Evolutionary conservation across 1,284 basidiomycete species (phyloP).

Genomic region (Phlebopus sp.): DNA sequence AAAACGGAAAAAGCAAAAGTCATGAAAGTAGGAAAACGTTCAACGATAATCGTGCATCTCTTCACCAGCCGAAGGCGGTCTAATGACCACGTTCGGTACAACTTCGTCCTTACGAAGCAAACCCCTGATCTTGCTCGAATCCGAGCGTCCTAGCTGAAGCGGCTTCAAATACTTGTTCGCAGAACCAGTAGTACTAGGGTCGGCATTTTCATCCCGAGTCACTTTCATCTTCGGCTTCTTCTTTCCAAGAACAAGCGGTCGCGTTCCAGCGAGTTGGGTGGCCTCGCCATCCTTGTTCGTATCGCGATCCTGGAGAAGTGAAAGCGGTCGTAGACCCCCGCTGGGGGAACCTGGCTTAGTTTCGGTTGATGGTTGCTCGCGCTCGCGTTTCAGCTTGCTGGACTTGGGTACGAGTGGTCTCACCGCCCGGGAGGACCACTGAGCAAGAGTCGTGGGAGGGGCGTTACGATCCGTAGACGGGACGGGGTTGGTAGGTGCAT

Average conservation of each 20-base stretch:
- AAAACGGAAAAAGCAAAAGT: background rate
- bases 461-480: constrained; percentile 27
- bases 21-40: background rate
- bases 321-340: constrained; percentile 55
- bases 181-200: constrained; percentile 32
- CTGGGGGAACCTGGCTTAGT: constrained; percentile 36
- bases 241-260: constrained; percentile 54
- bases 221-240: constrained; percentile 41
- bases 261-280: constrained; percentile 35
- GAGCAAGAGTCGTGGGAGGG: constrained; percentile 36
- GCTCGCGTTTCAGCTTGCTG: constrained; percentile 38
- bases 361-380: constrained; percentile 34
- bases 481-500: constrained; percentile 3
- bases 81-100: constrained; percentile 44
- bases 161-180: constrained; percentile 48
- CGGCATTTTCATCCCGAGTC: constrained; percentile 44
- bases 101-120: constrained; percentile 40
- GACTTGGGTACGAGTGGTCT: constrained; percentile 51
- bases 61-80: constrained; percentile 39
- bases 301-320: constrained; percentile 60
- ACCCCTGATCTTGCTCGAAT: constrained; percentile 58
- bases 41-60: constrained; percentile 12
- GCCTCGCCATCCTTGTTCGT: constrained; percentile 32
- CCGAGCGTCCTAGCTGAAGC: constrained; percentile 54
- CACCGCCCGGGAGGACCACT: constrained; percentile 51